Evolutionary conservation across 768 basidiomycete species (phyloP), one percentile per base, ranked within the genome.

Genomic region (Termitomyces sp.): DNA sequence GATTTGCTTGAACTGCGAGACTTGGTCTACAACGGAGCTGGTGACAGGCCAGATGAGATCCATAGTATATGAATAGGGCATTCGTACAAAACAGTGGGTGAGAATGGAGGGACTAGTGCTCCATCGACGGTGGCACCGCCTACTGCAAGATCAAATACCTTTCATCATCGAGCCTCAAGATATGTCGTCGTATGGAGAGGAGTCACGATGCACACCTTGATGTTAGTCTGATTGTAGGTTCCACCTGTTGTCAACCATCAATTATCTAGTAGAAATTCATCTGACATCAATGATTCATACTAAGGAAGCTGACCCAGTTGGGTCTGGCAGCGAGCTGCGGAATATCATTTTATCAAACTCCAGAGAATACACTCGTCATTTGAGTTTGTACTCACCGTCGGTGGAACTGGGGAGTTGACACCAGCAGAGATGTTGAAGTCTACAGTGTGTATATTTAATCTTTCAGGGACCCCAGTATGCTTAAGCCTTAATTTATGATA

Each of bases 371-470:
- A 39, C 6, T 23, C 29, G 32, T 44, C 20, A n/a, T n/a, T 25
- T 46, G 15, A 11, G 16, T n/a, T 35, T 25, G 33, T 20, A 66
- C 78, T 64, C 63, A 84, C 83, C 56, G 71, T 76, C 40, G 77
- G 76, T 13, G 83, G 82, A 39, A 70, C 72, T 6, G 76, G 72
- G 0, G 83, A 81, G 56, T 80, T 59, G 13, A 84, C 67, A 7
- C 83, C 83, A 9, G 74, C 76, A 16, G 83, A 80, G 49, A 85
- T 73, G 58, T 85, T 84, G 63, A 76, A 86, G 9, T 84, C 83
- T 76, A 42, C 15, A 13, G 11, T 29, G 20, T 4, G 46, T 3
- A 42, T 15, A 10, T 36, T 22, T 22, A n/a, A 39, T 16, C 5
- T 52, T 13, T 18, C 2, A 3, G 18, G 12, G 23, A 20, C n/a